Evolutionary conservation across 2,329 filamentous ascomycete species (phyloP), one percentile per base, ranked within the genome.

Genomic region (Neonectria hederae): DNA sequence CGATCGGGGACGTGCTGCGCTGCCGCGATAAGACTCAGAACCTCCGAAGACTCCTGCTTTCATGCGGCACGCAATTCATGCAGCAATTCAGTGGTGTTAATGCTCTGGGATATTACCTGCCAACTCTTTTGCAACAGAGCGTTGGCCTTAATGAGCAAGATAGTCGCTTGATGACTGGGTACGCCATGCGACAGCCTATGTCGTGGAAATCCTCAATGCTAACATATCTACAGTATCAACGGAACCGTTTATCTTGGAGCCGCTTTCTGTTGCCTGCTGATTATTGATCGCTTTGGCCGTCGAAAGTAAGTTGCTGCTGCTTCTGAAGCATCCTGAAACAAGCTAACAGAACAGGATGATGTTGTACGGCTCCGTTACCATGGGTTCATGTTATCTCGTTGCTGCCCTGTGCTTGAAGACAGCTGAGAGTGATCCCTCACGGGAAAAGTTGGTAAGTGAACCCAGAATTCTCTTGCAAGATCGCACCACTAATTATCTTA

Each of bases 41-140:
- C 46, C 67, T 82, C 43, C 73, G 79, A 2, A 73, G 79, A 5
- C 63, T 82, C 2, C 61, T 81, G 19, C 61, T 81, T 1, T 76
- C 75, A 4, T 81, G 78, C 38, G 86, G 86, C 0, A 84, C 85
- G 0, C 80, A 82, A 46, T 77, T 82, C 49, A 82, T 82, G 77
- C 81, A 82, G 59, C 79, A 82, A 43, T 81, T 82, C 66, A 87
- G 74, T 28, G 78, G 78, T n/a, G 78, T 81, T 19, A 81, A 81
- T 46, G 77, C 77, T 10, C 63, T 80, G 66, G 80, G 80, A 4
- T 82, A 82, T 64, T 82, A 82, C 60, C 76, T 89, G 0, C 86
- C 87, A 0, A 87, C 84, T 0, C 80, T 90, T 0, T 74, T 89
- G 2, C 85, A 86, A 58, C 73, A 85, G 49, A 86, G 81, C 7